A percentile compares a stretch with the other conserved stretches of the same genome.
Evolutionary conservation across 2,329 filamentous ascomycete genomes (phyloP).

Genomic region (Hyphodiscus sp.): DNA sequence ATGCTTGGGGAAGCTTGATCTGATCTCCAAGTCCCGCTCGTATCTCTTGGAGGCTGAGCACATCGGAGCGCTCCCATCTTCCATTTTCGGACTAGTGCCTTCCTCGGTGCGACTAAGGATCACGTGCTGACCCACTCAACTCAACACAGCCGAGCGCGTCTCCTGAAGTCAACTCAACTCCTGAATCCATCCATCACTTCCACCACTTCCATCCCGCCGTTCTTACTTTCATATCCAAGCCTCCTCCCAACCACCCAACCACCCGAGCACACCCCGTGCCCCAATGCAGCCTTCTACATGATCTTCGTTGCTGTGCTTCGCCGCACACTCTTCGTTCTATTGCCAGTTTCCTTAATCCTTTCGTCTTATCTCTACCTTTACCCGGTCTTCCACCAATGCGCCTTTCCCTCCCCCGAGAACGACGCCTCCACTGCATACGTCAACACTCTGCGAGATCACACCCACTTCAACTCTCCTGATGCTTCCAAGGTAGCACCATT

Average conservation of each 20-base stretch:
- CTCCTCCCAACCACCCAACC: background rate
- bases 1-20: background rate
- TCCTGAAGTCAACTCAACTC: background rate
- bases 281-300: constrained; percentile 28
- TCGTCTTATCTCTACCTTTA: constrained; percentile 84
- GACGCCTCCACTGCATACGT: constrained; percentile 21
- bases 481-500: constrained; percentile 57
- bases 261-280: background rate
- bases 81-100: no score
- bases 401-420: constrained; percentile 54
- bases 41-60: background rate
- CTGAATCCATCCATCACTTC: background rate
- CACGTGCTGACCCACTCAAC: background rate
- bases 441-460: constrained; percentile 22
- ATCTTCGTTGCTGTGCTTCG: constrained; percentile 28
- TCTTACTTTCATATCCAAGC: background rate
- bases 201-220: background rate
- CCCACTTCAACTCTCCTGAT: constrained; percentile 21
- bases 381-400: constrained; percentile 72
- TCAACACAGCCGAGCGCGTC: background rate
- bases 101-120: no score
- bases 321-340: constrained; percentile 38
- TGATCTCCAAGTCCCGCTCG: background rate
- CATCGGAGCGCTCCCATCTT: no score
- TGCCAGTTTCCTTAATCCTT: constrained; percentile 62